Percentiles rank a stretch among this genome's conserved stretches.
Evolutionary conservation across 441 rosid species (phyloP).

Genomic region (Syzygium syzygioides): DNA sequence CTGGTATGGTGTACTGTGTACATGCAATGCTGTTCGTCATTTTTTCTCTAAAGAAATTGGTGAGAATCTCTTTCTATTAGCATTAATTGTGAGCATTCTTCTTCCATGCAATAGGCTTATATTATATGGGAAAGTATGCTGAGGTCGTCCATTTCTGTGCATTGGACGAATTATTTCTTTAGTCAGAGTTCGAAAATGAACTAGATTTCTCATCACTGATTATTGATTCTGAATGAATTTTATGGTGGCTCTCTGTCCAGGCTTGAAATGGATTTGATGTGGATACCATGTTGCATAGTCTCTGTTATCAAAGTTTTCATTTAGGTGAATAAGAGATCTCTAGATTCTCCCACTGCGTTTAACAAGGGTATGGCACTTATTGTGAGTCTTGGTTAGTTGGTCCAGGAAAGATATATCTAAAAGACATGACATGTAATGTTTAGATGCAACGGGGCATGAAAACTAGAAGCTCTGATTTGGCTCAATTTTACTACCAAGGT

Average conservation of each 20-base stretch:
- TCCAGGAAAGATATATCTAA: background rate
- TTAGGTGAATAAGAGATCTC: background rate
- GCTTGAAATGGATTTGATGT: background rate
- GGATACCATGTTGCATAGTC: background rate
- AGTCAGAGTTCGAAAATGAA: background rate
- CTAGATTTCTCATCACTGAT: background rate
- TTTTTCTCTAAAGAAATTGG: background rate
- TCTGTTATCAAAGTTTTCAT: background rate
- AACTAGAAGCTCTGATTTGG: background rate
- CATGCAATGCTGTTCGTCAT: background rate
- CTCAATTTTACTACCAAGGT: background rate
- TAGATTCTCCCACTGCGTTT: background rate
- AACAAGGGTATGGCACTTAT: background rate
- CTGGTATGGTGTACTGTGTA: background rate
- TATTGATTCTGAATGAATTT: background rate
- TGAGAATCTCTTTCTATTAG: background rate
- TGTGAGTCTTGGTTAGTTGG: background rate
- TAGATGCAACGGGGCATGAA: background rate
- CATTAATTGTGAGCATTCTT: background rate
- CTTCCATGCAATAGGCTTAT: background rate
- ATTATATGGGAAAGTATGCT: background rate
- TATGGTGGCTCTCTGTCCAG: background rate
- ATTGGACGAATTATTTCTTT: background rate
- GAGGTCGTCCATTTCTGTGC: background rate
- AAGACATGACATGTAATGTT: background rate